Evolutionary conservation across 2,329 filamentous ascomycete species (phyloP).

Genomic region (Piedraia hortae): DNA sequence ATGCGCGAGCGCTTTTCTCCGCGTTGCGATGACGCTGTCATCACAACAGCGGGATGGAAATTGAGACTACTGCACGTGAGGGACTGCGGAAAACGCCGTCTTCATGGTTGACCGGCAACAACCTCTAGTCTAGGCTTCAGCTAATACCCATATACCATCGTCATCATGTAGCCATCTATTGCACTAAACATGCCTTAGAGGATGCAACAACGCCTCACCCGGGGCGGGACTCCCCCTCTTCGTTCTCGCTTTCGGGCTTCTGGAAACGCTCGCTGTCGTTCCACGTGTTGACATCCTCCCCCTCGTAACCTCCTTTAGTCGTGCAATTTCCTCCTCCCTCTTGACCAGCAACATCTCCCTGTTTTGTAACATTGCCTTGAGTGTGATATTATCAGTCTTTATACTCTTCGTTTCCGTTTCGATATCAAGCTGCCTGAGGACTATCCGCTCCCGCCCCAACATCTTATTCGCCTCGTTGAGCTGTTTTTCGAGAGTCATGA

Average conservation of each 20-base stretch:
- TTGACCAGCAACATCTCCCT: constrained; percentile 8
- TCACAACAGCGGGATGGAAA: no score
- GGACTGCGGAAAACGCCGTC: no score
- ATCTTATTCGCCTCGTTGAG: constrained; percentile 6
- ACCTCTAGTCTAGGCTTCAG: no score
- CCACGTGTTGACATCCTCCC: constrained; percentile 13
- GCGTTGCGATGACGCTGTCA: no score
- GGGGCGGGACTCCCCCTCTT: constrained; percentile 6
- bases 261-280: constrained; percentile 12
- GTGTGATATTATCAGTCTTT: constrained; percentile 7
- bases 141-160: no score
- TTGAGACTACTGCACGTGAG: no score
- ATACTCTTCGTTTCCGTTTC: constrained; percentile 6
- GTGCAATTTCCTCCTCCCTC: constrained; percentile 12
- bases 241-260: constrained; percentile 7
- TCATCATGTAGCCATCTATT: no score
- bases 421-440: constrained; percentile 6
- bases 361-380: constrained; percentile 8
- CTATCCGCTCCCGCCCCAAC: constrained; percentile 8
- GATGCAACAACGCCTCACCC: constrained; percentile 6
- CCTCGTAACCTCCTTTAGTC: constrained; percentile 10
- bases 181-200: constrained; percentile 5
- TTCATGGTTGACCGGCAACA: no score
- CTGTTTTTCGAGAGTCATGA: constrained; percentile 18
- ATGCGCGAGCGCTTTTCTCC: no score